Conservation (phyloP, 1,139 yeast genomes). For the Yamadazyma membranifaciens region DNA sequence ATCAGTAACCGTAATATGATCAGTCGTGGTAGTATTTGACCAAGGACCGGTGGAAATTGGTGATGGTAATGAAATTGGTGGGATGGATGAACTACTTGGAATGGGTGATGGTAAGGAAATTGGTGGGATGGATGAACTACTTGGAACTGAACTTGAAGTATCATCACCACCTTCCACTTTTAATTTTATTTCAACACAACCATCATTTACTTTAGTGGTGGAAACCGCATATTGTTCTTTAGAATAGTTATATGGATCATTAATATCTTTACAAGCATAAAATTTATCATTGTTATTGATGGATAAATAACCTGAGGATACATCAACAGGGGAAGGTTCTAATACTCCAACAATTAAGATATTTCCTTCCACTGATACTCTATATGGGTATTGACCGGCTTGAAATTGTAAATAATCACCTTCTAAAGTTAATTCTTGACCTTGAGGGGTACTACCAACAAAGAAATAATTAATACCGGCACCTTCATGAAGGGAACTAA, state of each 20-base stretch:
- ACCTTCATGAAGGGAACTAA: conserved; percentile 48
- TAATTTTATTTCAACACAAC: conserved; percentile 13
- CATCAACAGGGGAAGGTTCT: conserved; percentile 7
- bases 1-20: conserved; percentile 44
- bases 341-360: conserved; percentile 28
- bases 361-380: conserved; percentile 3
- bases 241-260: conserved; percentile 45
- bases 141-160: conserved; percentile 5
- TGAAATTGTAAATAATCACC: conserved; percentile 6
- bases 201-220: conserved; percentile 5
- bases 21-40: conserved; percentile 22
- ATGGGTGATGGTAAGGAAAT: conserved; percentile 4
- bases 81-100: no score
- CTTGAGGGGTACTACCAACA: conserved; percentile 12
- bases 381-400: conserved; percentile 17
- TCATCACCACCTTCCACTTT: conserved; percentile 11
- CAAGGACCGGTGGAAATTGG: conserved; percentile 12
- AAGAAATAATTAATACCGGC: conserved; percentile 54
- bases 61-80: background rate
- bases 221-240: conserved; percentile 9
- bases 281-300: conserved; percentile 21
- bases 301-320: conserved; percentile 12
- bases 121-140: no score
- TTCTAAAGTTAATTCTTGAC: conserved; percentile 13
- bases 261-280: conserved; percentile 40